Conservation (phyloP, 2,329 filamentous ascomycete genomes). For the Talaromyces sp. region DNA sequence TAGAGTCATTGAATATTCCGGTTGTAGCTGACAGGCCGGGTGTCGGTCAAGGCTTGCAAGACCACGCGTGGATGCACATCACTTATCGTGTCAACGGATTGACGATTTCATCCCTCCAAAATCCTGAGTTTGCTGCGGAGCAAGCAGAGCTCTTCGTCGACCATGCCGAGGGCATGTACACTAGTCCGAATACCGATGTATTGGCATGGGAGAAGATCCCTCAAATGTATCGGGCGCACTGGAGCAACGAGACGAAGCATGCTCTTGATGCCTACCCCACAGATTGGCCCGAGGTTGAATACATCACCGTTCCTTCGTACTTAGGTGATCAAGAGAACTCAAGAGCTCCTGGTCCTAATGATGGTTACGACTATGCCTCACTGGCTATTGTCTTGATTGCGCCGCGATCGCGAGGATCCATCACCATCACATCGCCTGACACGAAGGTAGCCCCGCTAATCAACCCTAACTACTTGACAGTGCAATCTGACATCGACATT, state of each 20-base stretch:
- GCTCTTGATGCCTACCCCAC: slow-evolving; percentile 29
- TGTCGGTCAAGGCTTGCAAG: slow-evolving; percentile 41
- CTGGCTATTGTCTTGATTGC: background rate
- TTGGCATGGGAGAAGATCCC: slow-evolving; percentile 34
- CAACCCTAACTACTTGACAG: background rate
- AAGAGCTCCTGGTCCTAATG: background rate
- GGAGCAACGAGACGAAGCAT: slow-evolving; percentile 21
- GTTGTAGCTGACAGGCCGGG: slow-evolving; percentile 21
- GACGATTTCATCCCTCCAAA: background rate
- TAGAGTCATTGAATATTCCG: background rate
- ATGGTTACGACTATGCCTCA: background rate
- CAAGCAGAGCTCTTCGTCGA: slow-evolving; percentile 26
- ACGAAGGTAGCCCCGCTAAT: background rate
- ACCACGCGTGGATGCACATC: slow-evolving; percentile 36
- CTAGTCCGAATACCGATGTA: background rate
- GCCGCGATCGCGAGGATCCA: background rate
- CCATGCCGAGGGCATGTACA: slow-evolving; percentile 17
- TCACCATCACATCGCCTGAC: background rate
- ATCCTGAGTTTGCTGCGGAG: background rate
- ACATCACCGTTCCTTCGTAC: background rate
- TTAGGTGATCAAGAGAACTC: background rate
- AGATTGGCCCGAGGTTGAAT: slow-evolving; percentile 40
- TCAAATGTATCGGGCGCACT: slow-evolving; percentile 16
- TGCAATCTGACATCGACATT: background rate
- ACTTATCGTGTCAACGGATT: slow-evolving; percentile 33